A percentile compares a stretch with the other conserved stretches of the same genome.
These are phyloP conservation scores for Takakia lepidozioides DNA, from an alignment of 225 moss, liverwort and hornwort genomes.

Conservation along the genomic window DNA sequence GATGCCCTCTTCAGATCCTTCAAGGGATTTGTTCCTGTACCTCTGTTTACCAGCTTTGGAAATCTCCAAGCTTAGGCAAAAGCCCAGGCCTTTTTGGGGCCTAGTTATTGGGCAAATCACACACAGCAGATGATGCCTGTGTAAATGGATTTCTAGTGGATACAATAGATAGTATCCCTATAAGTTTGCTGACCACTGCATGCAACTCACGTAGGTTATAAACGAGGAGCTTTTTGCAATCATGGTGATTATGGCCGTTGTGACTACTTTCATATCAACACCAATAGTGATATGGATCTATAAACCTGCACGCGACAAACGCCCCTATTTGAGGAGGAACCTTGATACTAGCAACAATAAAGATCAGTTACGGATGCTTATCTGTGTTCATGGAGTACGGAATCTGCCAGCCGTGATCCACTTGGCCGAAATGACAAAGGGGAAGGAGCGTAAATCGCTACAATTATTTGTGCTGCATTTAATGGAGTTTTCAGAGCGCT, in stretches of 20 bases:
- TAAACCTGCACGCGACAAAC: constrained; percentile 25
- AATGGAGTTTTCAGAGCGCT: constrained; percentile 39
- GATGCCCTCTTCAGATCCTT: too few species aligned
- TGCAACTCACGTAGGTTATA: constrained; percentile 27
- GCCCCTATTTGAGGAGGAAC: constrained; percentile 23
- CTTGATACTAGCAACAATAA: constrained; percentile 5
- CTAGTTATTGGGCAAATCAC: too few species aligned
- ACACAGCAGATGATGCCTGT: too few species aligned
- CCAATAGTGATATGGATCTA: constrained; percentile 30
- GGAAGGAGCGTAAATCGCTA: constrained; percentile 12
- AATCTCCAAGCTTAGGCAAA: too few species aligned
- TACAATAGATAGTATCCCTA: too few species aligned
- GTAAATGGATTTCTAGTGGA: too few species aligned
- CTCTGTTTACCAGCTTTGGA: too few species aligned
- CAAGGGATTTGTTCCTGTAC: too few species aligned
- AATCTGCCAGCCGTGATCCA: constrained; percentile 32
- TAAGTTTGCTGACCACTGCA: too few species aligned
- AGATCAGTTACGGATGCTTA: constrained; percentile 21
- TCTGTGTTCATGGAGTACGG: constrained; percentile 24
- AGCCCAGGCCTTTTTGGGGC: too few species aligned
- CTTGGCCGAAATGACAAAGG: constrained; percentile 21
- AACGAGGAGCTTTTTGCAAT: constrained; percentile 32
- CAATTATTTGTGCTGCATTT: constrained; percentile 30
- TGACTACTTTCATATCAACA: constrained; percentile 40
- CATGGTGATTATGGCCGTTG: constrained; percentile 32